Evolutionary conservation across 208 protist genomes (phyloP), one percentile per base, ranked within the genome.

Genomic region (Crithidia fasciculata): DNA sequence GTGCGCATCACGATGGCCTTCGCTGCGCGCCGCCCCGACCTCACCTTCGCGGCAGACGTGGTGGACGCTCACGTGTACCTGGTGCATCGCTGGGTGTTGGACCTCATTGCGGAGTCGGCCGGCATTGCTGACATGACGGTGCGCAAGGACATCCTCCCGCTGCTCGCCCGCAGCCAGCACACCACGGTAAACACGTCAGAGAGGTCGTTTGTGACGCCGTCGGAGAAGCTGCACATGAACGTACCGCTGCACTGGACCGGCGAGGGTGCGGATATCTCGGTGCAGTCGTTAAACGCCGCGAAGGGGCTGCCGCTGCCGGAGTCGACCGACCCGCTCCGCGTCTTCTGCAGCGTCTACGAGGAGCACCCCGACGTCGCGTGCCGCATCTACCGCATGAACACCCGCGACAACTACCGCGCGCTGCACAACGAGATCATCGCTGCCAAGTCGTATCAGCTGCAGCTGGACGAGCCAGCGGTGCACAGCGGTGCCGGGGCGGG

Each of bases 321-420:
- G 72, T 67, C 75, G 45, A 80, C 75, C 9, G 92, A 96, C 76
- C 81, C 81, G 62, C 74, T 96, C 36, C 81, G 89, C 6, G 86
- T 96, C 16, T 92, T 82, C 65, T 91, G 83, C 80, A 90, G 82
- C 37, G 88, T 96, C 55, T 86, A 86, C 72, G 82, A 94, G 64
- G 91, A 96, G 69, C 50, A 77, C 36, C 72, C 77, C 13, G 74
- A 88, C 28, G 59, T 63, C 37, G 52, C 76, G 8, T 82, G 80
- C 65, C 78, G 81, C 63, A 75, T 88, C 5, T 92, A 86, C 66
- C 76, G 88, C 54, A 72, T 93, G 50, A 87, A 92, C 74, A 93
- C 82, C 49, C 62, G 73, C 16, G 80, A 93, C 54, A 92, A 92
- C 80, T 92, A 90, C 66, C 68, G 75, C 39, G 88, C 88, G 2